These are phyloP conservation scores for Acrocalymma vagum DNA, from an alignment of 2,329 filamentous ascomycete species.

Conservation along the genomic window DNA sequence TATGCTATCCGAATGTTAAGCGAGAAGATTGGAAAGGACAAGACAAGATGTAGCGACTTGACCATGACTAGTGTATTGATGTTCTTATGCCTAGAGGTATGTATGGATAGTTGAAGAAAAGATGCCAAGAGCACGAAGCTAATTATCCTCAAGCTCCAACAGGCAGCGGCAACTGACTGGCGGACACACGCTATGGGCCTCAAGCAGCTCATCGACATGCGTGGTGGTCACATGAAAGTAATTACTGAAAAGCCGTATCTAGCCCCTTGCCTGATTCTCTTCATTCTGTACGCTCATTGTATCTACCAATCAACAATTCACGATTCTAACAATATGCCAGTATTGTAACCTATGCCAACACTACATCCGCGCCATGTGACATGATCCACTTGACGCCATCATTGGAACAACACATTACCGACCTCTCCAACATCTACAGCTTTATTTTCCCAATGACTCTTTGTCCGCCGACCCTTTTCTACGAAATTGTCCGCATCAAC, in stretches of 20 bases:
- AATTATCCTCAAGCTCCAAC: slow-evolving; percentile 28
- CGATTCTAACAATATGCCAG: slow-evolving; percentile 14
- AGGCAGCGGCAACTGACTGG: slow-evolving; percentile 30
- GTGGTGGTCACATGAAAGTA: slow-evolving; percentile 32
- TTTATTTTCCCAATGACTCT: slow-evolving; percentile 38
- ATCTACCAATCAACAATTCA: no score
- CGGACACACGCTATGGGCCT: slow-evolving; percentile 36
- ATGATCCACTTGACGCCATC: slow-evolving; percentile 30
- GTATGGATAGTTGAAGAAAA: slow-evolving; percentile 1
- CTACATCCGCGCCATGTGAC: slow-evolving; percentile 32
- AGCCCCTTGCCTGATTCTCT: slow-evolving; percentile 28
- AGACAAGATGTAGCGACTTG: slow-evolving; percentile 29
- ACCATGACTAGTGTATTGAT: slow-evolving; percentile 38
- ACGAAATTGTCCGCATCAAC: slow-evolving; percentile 32
- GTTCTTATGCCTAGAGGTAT: slow-evolving; percentile 39
- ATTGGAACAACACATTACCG: slow-evolving; percentile 16
- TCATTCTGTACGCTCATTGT: slow-evolving; percentile 29
- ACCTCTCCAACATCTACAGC: slow-evolving; percentile 29
- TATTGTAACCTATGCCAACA: slow-evolving; percentile 33
- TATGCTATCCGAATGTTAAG: slow-evolving; percentile 35
- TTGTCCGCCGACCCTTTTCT: slow-evolving; percentile 33
- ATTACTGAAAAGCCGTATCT: slow-evolving; percentile 25
- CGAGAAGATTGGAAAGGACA: slow-evolving; percentile 30
- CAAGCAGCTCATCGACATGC: slow-evolving; percentile 33
- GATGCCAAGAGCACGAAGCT: no score